These are phyloP conservation scores for Colletotrichum cordylinicola DNA, from an alignment of 2,329 filamentous ascomycete genomes.

Conservation along the genomic window DNA sequence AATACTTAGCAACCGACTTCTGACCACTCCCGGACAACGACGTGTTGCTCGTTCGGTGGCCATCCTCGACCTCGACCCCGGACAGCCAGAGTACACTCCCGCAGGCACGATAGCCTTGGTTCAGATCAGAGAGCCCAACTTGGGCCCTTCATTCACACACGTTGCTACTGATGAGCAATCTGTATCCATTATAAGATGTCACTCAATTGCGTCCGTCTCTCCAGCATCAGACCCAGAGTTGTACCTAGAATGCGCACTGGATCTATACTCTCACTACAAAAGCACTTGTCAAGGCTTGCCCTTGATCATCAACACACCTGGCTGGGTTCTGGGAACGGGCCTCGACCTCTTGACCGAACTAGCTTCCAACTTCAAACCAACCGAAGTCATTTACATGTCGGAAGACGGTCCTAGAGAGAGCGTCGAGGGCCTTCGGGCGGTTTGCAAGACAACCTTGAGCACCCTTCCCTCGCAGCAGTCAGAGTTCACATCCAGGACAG, in stretches of 20 bases:
- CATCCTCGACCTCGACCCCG: slow-evolving; percentile 75
- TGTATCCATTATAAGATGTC: slow-evolving; percentile 58
- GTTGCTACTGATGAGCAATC: slow-evolving; percentile 34
- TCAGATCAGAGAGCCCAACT: slow-evolving; percentile 63
- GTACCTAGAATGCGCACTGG: slow-evolving; percentile 67
- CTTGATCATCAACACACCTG: slow-evolving; percentile 76
- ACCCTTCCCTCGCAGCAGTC: slow-evolving; percentile 65
- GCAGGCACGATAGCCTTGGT: slow-evolving; percentile 74
- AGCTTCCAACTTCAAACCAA: slow-evolving; percentile 57
- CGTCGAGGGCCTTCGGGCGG: slow-evolving; percentile 56
- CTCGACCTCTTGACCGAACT: slow-evolving; percentile 68
- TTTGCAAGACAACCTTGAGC: slow-evolving; percentile 48
- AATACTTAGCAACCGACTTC: slow-evolving; percentile 68
- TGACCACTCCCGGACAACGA: slow-evolving; percentile 51
- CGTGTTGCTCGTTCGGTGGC: slow-evolving; percentile 42
- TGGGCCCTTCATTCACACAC: slow-evolving; percentile 73
- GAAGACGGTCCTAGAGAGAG: slow-evolving; percentile 64
- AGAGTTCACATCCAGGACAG: slow-evolving; percentile 63
- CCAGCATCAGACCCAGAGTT: slow-evolving; percentile 71
- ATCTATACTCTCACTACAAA: slow-evolving; percentile 66
- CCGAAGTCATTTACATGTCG: slow-evolving; percentile 73
- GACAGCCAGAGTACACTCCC: slow-evolving; percentile 76
- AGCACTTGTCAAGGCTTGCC: slow-evolving; percentile 49
- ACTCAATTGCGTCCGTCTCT: slow-evolving; percentile 69
- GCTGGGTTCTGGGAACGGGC: slow-evolving; percentile 76